Evolutionary conservation across 2,329 filamentous ascomycete genomes (phyloP), one percentile per base, ranked within the genome.

Genomic region (Botryotinia calthae): DNA sequence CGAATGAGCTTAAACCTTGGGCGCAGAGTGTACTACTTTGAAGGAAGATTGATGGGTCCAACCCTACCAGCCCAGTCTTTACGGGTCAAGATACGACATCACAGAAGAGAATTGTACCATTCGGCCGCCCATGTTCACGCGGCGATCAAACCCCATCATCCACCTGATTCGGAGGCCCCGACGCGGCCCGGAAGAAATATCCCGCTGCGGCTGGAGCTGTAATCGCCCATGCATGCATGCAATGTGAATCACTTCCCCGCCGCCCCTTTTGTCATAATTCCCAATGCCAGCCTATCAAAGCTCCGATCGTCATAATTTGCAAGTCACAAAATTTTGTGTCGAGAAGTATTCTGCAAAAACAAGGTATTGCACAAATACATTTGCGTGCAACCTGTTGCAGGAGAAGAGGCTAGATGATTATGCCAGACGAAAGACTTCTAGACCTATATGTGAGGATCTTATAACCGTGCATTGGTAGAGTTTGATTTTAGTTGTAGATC

Each of bases 161-260:
- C 51, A 56, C 14, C 16, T 28, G 1, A 16, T 12, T 31, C 51
- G 51, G n/a, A 56, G 14, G 51, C 51, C 14, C 51, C 51, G 51
- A 56, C 51, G n/a, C 51, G 51, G n/a, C n/a, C n/a, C 51, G 51
- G 51, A 56, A 28, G 51, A 28, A 18, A 56, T 18, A 8, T 56
- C 16, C 51, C 51, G 51, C 51, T 56, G 51, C n/a, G 51, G n/a
- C 51, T 18, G 14, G n/a, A 28, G 51, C n/a, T 18, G 12, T 8
- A 18, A 18, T 56, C 14, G n/a, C 28, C 18, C n/a, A 28, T 56
- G n/a, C n/a, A 56, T 56, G 51, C 51, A 56, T 56, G 51, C 51
- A 56, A 56, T 56, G n/a, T 56, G 51, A 56, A 56, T 56, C 51
- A 56, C 51, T 56, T 56, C 51, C 51, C 51, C 51, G 51, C 51